These are phyloP conservation scores for Aspergillus japonicus DNA, from an alignment of 2,329 filamentous ascomycete species.

Conservation along the genomic window DNA sequence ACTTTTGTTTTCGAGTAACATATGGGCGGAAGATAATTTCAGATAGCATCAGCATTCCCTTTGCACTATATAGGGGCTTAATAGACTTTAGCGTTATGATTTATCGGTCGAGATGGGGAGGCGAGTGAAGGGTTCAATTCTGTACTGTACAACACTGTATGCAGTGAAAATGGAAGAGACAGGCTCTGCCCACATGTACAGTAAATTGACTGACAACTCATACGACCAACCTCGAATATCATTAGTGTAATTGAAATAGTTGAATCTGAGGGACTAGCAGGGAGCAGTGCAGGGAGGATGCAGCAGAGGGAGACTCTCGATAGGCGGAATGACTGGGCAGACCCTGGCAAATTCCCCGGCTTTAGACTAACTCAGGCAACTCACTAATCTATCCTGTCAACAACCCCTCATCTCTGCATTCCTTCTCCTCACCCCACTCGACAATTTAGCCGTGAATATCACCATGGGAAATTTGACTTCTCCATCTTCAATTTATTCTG, in stretches of 20 bases:
- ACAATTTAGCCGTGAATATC: conserved; percentile 13
- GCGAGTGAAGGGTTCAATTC: not conserved
- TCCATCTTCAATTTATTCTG: conserved; percentile 1
- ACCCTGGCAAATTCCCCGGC: not conserved
- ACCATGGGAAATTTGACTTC: conserved; percentile 2
- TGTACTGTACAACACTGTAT: not conserved
- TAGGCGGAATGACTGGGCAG: conserved; percentile 15
- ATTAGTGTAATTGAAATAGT: not conserved
- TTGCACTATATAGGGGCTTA: conserved; percentile 2
- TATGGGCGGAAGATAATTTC: not conserved
- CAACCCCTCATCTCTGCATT: not conserved
- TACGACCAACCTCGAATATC: not conserved
- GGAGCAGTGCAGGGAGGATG: not conserved
- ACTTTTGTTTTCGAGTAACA: conserved; percentile 4
- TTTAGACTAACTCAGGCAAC: not conserved
- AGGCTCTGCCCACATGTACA: not conserved
- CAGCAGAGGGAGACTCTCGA: conserved; percentile 5
- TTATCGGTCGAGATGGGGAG: not conserved
- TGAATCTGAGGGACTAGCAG: not conserved
- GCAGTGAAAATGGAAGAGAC: not conserved
- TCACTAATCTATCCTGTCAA: not conserved
- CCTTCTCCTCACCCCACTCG: conserved; percentile 1
- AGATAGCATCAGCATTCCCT: conserved; percentile 2
- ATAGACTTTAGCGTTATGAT: not conserved
- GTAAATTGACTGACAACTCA: not conserved